phyloP scores from a whole-genome alignment of 2,329 filamentous ascomycete genomes.

The Xenoacremonium recifei region DNA sequence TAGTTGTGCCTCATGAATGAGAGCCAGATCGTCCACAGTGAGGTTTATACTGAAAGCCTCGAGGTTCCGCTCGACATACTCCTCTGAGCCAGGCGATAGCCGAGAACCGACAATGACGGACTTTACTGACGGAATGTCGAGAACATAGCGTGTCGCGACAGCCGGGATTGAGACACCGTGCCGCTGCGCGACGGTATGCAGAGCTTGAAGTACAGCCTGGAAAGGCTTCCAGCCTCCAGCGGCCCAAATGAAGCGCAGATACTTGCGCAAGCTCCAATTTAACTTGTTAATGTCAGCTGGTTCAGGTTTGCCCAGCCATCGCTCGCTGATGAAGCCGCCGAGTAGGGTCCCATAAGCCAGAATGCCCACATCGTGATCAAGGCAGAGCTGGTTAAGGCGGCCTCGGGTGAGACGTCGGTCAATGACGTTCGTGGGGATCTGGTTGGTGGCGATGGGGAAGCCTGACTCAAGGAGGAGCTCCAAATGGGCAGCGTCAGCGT shows the following conservation, averaged over 20 bases:
- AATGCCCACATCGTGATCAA: conserved; percentile 1
- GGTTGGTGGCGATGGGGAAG: conserved; percentile 3
- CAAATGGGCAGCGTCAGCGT: conserved; percentile 2
- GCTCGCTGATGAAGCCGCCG: conserved; percentile 19
- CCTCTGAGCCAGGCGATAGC: too few relatives aligned
- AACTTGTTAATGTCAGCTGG: conserved; percentile 7
- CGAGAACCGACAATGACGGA: too few relatives aligned
- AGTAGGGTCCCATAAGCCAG: conserved; percentile 4
- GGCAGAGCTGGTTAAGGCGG: not conserved
- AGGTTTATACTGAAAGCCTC: too few relatives aligned
- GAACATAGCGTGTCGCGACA: too few relatives aligned
- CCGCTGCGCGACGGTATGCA: too few relatives aligned
- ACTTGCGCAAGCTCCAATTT: conserved; percentile 27
- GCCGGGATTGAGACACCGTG: too few relatives aligned
- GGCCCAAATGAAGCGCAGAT: conserved; percentile 38
- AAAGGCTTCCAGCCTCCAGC: too few relatives aligned
- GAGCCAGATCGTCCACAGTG: too few relatives aligned
- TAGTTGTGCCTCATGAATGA: too few relatives aligned
- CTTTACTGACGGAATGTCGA: too few relatives aligned
- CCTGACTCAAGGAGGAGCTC: conserved; percentile 2
- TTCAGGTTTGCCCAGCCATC: conserved; percentile 18
- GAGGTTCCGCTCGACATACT: too few relatives aligned
- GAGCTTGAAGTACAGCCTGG: too few relatives aligned
- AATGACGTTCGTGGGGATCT: conserved; percentile 1
- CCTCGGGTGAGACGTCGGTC: conserved; percentile 1